These are phyloP conservation scores for Colletotrichum paranaense DNA, from an alignment of 2,329 filamentous ascomycete genomes.

Conservation along the genomic window DNA sequence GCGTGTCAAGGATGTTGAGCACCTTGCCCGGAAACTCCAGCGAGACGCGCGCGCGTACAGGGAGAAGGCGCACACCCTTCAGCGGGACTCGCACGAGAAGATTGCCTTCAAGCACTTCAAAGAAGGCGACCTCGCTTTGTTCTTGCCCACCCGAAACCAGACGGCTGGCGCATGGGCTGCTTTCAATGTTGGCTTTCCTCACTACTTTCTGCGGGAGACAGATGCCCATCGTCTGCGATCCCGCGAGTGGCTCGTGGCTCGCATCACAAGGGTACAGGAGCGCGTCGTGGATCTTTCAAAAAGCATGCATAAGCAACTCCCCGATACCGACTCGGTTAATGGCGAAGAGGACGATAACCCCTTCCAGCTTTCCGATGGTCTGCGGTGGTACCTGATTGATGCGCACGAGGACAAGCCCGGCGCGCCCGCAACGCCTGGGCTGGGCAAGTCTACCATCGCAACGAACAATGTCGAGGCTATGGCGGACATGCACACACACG, in stretches of 20 bases:
- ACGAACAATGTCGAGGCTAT: conserved; percentile 88
- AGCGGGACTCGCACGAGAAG: conserved; percentile 92
- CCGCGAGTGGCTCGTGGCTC: conserved; percentile 95
- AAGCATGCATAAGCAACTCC: conserved; percentile 64
- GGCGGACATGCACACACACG: conserved; percentile 73
- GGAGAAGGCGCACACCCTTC: conserved; percentile 83
- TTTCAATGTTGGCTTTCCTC: conserved; percentile 96
- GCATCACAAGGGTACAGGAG: conserved; percentile 91
- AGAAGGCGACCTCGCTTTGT: conserved; percentile 92
- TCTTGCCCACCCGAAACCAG: conserved; percentile 94
- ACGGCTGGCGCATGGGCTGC: conserved; percentile 96
- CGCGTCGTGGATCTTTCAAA: conserved; percentile 92
- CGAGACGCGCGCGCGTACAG: conserved; percentile 88
- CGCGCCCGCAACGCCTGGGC: conserved; percentile 90
- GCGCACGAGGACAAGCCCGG: conserved; percentile 92
- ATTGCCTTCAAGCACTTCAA: conserved; percentile 97
- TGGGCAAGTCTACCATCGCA: conserved; percentile 92
- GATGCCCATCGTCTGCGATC: conserved; percentile 86
- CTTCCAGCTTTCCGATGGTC: conserved; percentile 93
- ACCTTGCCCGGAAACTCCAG: conserved; percentile 92
- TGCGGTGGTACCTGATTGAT: conserved; percentile 96
- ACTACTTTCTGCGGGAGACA: conserved; percentile 96
- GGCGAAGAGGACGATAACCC: conserved; percentile 90
- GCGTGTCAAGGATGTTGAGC: conserved; percentile 92
- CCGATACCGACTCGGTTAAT: conserved; percentile 62